A percentile compares a stretch with the other conserved stretches of the same genome.
Evolutionary conservation across 495 filamentous ascomycete genomes (phyloP).

Genomic region (Chaetomium tenue): DNA sequence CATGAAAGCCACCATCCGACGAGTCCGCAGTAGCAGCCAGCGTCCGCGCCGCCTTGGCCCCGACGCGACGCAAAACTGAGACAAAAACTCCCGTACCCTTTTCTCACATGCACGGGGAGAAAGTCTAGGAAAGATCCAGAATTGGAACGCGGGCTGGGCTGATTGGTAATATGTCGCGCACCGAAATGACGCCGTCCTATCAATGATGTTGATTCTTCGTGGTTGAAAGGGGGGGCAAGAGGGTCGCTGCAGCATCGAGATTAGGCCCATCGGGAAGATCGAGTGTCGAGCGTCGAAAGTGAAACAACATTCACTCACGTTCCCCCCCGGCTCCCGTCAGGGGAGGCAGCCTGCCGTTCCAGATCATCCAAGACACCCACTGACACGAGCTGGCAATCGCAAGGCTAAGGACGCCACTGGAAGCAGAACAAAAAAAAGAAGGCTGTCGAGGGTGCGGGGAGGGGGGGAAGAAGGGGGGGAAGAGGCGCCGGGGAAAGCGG

Average conservation of each 20-base stretch:
- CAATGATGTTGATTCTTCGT: slow-evolving; percentile 11
- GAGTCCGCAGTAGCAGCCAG: not conserved
- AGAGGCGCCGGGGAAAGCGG: no score
- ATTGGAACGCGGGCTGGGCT: not conserved
- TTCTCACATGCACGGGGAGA: not conserved
- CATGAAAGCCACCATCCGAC: not conserved
- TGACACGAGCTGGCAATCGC: not conserved
- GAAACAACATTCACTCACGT: not conserved
- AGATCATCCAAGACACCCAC: slow-evolving; percentile 3
- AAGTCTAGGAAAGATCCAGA: not conserved
- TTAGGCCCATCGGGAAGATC: slow-evolving; percentile 23
- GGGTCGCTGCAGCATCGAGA: slow-evolving; percentile 34
- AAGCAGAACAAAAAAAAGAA: not conserved
- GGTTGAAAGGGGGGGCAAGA: not conserved
- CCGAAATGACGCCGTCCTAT: slow-evolving; percentile 20
- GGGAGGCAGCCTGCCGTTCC: slow-evolving; percentile 16
- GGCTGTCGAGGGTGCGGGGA: not conserved
- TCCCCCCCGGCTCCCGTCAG: not conserved
- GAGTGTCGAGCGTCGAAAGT: slow-evolving; percentile 8
- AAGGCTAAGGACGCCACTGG: not conserved
- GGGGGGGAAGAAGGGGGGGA: no score
- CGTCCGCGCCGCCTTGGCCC: not conserved
- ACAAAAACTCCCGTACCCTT: not conserved
- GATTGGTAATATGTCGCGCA: slow-evolving; percentile 11
- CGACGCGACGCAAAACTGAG: not conserved